Base-by-base conservation (phyloP, 1,284 basidiomycete genomes). In the Mycena sp. region DNA sequence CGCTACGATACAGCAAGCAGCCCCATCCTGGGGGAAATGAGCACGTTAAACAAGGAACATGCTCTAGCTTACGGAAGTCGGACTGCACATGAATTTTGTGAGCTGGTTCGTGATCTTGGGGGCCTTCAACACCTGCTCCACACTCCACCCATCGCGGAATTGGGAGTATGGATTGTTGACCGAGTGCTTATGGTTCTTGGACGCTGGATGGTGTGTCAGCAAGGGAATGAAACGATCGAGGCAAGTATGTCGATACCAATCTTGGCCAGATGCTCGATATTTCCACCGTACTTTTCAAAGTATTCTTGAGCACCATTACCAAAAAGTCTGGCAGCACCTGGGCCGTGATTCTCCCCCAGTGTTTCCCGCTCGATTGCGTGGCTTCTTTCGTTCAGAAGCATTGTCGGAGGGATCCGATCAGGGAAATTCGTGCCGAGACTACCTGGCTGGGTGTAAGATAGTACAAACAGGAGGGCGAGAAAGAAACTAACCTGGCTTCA, bases 1-100 rank as follows among this genome's bases (percentile, higher is more conserved):
- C 9, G 86, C 91, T 23, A 96, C 81, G 60, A 96, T 85, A 63
- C 88, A 90, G 68, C 89, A 90, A 2, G 89, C 91, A 41, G 89
- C 89, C 29, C 90, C 90, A 64, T 92, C 90, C 89, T 91, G 60
- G 21, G 48, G 38, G 21, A 41, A 48, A 50, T 63, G 38, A 63
- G 55, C 37, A 52, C 44, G 48, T 37, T 26, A 38, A 35, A n/a
- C n/a, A n/a, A n/a, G n/a, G n/a, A n/a, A n/a, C 30, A 38, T 23
- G 58, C 10, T 6, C 21, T 23, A 6, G 68, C 72, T 60, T 59
- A 88, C 88, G 6, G 89, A 91, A 35, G 94, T 95, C 1, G 94
- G 94, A 68, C 90, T 93, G 73, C 94, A 96, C 93, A 95, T 94
- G 73, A 87, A 91, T 72, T 92, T 90, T 3, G 93, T 95, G 45